Evolutionary conservation across 352 stramenopile genomes (phyloP).

Genomic region (Saprolegnia diclina): DNA sequence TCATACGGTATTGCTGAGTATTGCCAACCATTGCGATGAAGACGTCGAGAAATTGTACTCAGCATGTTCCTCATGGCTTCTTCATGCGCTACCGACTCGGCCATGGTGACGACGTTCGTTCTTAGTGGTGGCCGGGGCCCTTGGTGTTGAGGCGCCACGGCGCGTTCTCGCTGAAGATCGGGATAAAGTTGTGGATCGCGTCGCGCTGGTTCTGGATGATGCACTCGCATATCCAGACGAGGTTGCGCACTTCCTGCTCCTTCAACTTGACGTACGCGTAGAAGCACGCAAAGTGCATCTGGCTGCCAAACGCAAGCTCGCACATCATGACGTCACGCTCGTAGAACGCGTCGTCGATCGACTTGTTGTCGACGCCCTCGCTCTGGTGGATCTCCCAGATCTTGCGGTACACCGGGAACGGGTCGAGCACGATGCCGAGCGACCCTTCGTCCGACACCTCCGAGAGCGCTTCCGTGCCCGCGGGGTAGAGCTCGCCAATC

Average conservation of each 20-base stretch:
- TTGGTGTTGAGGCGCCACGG: slow-evolving; percentile 83
- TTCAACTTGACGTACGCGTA: slow-evolving; percentile 99
- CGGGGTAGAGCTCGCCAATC: slow-evolving; percentile 96
- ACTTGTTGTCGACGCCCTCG: slow-evolving; percentile 92
- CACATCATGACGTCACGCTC: slow-evolving; percentile 97
- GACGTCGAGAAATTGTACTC: background rate
- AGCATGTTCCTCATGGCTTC: background rate
- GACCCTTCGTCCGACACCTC: slow-evolving; percentile 89
- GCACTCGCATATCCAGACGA: slow-evolving; percentile 99
- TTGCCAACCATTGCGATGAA: no score
- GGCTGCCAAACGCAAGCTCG: slow-evolving; percentile 97
- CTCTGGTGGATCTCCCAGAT: slow-evolving; percentile 96
- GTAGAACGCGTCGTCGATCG: slow-evolving; percentile 99
- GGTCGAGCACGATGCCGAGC: slow-evolving; percentile 85
- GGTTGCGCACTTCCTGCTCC: slow-evolving; percentile 99
- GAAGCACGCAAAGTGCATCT: slow-evolving; percentile 99
- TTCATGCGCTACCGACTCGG: background rate
- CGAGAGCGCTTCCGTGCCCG: slow-evolving; percentile 91
- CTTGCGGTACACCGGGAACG: slow-evolving; percentile 94
- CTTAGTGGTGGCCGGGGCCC: slow-evolving; percentile 21
- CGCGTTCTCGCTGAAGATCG: slow-evolving; percentile 94
- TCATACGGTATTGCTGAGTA: no score
- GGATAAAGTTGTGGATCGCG: slow-evolving; percentile 99
- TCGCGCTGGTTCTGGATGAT: slow-evolving; percentile 99
- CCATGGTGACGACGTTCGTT: background rate